phyloP scores from a whole-genome alignment of 1,139 yeast species.

The Candida freyschussii region DNA sequence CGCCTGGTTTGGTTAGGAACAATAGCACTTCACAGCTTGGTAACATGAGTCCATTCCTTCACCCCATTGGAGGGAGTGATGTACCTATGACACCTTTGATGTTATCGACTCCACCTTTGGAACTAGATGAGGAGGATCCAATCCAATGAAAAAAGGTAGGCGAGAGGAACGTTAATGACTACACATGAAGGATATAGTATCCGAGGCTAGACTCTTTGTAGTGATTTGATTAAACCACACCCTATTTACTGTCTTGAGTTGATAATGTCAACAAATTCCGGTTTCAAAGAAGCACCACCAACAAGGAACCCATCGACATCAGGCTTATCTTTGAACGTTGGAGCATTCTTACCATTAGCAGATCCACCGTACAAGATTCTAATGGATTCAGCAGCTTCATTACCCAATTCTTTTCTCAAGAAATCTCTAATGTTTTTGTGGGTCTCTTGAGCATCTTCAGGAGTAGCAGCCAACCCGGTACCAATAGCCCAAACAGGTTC shows the following conservation, averaged over 20 bases:
- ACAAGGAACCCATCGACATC: slow-evolving; percentile 99
- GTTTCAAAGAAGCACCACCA: slow-evolving; percentile 99
- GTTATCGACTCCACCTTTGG: slow-evolving; percentile 7
- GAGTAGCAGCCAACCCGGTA: slow-evolving; percentile 98
- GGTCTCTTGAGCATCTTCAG: slow-evolving; percentile 94
- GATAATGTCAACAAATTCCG: slow-evolving; percentile 93
- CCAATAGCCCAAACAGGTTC: slow-evolving; percentile 99
- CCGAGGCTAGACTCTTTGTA: background rate
- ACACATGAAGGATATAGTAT: background rate
- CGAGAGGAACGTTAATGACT: background rate
- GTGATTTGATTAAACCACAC: background rate
- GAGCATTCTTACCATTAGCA: slow-evolving; percentile 93
- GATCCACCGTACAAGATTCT: slow-evolving; percentile 99
- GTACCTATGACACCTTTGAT: slow-evolving; percentile 24
- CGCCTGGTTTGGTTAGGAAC: slow-evolving; percentile 11
- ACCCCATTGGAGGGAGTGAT: slow-evolving; percentile 11
- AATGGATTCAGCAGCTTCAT: slow-evolving; percentile 64
- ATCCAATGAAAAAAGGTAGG: background rate
- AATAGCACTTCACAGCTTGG: slow-evolving; percentile 12
- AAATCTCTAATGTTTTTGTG: slow-evolving; percentile 85
- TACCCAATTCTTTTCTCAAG: slow-evolving; percentile 73
- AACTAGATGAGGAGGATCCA: slow-evolving; percentile 2
- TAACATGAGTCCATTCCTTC: slow-evolving; percentile 17
- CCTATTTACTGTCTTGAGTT: slow-evolving; percentile 71
- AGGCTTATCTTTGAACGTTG: slow-evolving; percentile 82